Conservation (phyloP, 2,329 filamentous ascomycete species). For the Botryotinia narcissicola region DNA sequence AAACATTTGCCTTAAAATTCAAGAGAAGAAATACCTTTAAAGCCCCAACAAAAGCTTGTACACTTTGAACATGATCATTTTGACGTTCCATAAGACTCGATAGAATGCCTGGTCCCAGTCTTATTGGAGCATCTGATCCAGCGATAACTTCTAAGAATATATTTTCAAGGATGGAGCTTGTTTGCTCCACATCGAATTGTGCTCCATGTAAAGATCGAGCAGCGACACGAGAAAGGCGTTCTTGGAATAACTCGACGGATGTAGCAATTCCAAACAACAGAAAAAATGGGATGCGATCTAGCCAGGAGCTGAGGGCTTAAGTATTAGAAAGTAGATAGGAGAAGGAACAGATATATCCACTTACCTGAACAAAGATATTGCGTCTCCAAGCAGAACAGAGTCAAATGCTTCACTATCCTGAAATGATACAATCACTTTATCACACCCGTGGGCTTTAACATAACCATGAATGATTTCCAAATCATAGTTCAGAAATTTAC, state of each 20-base stretch:
- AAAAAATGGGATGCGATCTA: constrained; percentile 72
- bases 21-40: constrained; percentile 53
- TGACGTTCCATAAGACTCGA: constrained; percentile 67
- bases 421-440: constrained; percentile 68
- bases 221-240: constrained; percentile 66
- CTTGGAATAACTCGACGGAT: constrained; percentile 75
- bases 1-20: not conserved
- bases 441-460: constrained; percentile 51
- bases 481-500: constrained; percentile 73
- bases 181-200: constrained; percentile 75
- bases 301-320: constrained; percentile 55
- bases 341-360: constrained; percentile 30
- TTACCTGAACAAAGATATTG: constrained; percentile 67
- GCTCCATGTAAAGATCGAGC: constrained; percentile 65
- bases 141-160: constrained; percentile 67
- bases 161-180: constrained; percentile 67
- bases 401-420: constrained; percentile 85
- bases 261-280: constrained; percentile 79
- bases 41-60: constrained; percentile 68
- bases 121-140: constrained; percentile 53
- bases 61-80: constrained; percentile 72
- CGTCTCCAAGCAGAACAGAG: constrained; percentile 65
- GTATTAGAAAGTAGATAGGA: not conserved
- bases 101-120: constrained; percentile 63
- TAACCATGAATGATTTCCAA: constrained; percentile 66